These are phyloP conservation scores for Eucalyptus polybractea DNA, from an alignment of 345 rosid genomes.

Conservation along the genomic window DNA sequence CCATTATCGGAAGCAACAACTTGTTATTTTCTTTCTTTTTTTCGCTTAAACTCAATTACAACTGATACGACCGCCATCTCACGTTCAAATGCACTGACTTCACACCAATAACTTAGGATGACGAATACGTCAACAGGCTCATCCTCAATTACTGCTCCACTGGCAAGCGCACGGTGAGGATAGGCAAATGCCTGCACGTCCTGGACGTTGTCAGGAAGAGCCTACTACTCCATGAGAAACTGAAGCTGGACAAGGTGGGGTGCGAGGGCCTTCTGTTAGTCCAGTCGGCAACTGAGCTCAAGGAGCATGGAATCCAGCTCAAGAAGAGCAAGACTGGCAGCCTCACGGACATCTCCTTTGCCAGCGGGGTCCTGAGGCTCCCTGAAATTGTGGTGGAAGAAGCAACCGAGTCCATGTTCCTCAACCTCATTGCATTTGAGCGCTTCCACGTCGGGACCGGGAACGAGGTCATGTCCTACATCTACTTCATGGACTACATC, in stretches of 20 bases:
- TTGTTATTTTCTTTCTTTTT: no score
- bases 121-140: constrained; percentile 14
- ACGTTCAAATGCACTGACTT: no score
- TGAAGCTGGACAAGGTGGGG: neutral
- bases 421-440: neutral
- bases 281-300: constrained; percentile 24
- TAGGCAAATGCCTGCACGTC: constrained; percentile 28
- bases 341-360: constrained; percentile 26
- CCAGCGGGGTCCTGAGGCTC: constrained; percentile 11
- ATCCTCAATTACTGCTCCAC: constrained; percentile 24
- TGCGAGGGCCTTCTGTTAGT: neutral
- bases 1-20: no score
- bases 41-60: neutral
- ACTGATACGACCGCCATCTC: no score
- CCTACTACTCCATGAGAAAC: neutral
- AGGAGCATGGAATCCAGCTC: constrained; percentile 28
- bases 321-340: constrained; percentile 10
- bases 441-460: constrained; percentile 3
- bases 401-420: constrained; percentile 13
- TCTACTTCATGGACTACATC: constrained; percentile 33
- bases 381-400: constrained; percentile 20
- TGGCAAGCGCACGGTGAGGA: neutral
- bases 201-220: constrained; percentile 26
- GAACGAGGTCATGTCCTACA: neutral
- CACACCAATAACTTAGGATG: constrained; percentile 3